Evolutionary conservation across 306 rosid genomes (phyloP), one percentile per base, ranked within the genome.

Genomic region (Mimosa pudica): DNA sequence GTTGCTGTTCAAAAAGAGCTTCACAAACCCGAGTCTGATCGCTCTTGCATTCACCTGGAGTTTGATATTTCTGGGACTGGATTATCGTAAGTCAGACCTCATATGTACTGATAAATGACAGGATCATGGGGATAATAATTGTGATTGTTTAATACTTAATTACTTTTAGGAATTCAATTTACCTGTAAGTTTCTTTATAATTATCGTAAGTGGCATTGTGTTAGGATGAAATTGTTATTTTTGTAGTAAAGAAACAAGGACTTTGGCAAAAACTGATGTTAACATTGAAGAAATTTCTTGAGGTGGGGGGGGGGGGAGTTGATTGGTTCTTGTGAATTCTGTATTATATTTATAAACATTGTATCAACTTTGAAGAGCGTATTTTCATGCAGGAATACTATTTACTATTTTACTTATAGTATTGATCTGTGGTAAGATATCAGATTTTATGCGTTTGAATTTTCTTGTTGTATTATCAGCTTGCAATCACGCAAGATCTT

Each of bases 41-140:
- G 98, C 35, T 93, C 98, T 65, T 93, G 98, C 87, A 91, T 88
- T 65, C 98, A 93, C 86, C 82, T 93, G 90, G 98, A 93, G 80
- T 91, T 93, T 84, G 98, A 91, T 75, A 79, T 89, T 78, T 84
- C 85, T 57, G 95, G 90, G 82, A 87, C 90, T 45, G 89, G 91
- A 45, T 69, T 93, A 75, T 90, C 36, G 98, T 93, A 88, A 86
- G 95, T 87, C 82, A 54, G 74, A 76, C 35, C 70, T 49, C 36
- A 51, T 83, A 69, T 62, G 67, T 76, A 55, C 44, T 41, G 64
- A 51, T 14, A 65, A 75, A 30, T 24, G 12, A 18, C 55, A 71
- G 11, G 4, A 46, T 30, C 60, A 51, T 61, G 41, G 13, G 82
- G 51, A 18, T n/a, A 35, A 79, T 45, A 49, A 9, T 54, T 3